Conservation (phyloP, 2,329 filamentous ascomycete species). For the Xylaria sp. region DNA sequence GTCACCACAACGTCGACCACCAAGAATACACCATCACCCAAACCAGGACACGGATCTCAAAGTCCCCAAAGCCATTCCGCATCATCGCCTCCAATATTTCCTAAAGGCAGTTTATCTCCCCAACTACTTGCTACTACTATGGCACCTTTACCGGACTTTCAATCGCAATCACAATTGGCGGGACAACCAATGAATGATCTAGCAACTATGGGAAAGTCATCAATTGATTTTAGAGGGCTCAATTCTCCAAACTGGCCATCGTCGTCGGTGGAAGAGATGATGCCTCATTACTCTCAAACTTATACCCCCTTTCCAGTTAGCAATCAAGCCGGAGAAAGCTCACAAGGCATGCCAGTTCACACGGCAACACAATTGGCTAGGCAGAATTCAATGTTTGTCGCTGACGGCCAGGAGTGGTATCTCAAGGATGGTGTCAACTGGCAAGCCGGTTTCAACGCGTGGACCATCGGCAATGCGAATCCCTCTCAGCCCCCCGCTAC, state of each 20-base stretch:
- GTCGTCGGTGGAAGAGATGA: slow-evolving; percentile 41
- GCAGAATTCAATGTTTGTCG: slow-evolving; percentile 51
- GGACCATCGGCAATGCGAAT: slow-evolving; percentile 55
- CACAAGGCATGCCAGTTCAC: slow-evolving; percentile 30
- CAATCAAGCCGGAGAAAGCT: slow-evolving; percentile 37
- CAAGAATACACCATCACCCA: slow-evolving; percentile 42
- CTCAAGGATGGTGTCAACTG: slow-evolving; percentile 67
- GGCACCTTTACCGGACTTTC: slow-evolving; percentile 43
- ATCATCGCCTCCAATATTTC: slow-evolving; percentile 45
- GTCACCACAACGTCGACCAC: slow-evolving; percentile 41
- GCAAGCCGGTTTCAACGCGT: slow-evolving; percentile 68
- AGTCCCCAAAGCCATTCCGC: slow-evolving; percentile 52
- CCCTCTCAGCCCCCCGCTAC: slow-evolving; percentile 43
- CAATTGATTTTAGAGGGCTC: slow-evolving; percentile 40
- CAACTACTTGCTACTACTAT: slow-evolving; percentile 46
- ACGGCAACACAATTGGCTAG: slow-evolving; percentile 45
- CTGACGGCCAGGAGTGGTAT: slow-evolving; percentile 68
- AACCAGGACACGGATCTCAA: slow-evolving; percentile 49
- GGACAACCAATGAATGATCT: slow-evolving; percentile 40
- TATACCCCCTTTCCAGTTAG: slow-evolving; percentile 43
- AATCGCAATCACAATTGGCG: slow-evolving; percentile 37
- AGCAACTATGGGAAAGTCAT: slow-evolving; percentile 41
- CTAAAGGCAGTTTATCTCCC: slow-evolving; percentile 45
- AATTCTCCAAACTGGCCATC: slow-evolving; percentile 44
- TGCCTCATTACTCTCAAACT: slow-evolving; percentile 48